Percentiles rank a stretch among this genome's conserved stretches.
phyloP scores from a whole-genome alignment of 345 rosid species.

The Eucalyptus fibrosa region DNA sequence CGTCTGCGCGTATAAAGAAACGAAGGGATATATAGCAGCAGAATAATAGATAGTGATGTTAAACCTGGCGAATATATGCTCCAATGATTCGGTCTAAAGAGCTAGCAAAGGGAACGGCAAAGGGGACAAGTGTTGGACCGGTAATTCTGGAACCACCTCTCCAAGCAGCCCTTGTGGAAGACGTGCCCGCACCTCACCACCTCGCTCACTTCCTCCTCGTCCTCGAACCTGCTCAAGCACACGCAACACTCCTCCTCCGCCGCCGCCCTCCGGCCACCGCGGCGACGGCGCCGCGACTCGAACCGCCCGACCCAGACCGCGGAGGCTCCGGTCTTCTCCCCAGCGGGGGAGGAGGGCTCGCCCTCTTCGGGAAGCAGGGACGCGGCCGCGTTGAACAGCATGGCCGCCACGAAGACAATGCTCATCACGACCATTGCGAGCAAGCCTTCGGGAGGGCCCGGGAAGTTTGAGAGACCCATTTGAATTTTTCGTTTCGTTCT shows the following conservation, averaged over 20 bases:
- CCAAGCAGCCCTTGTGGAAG: constrained; percentile 65
- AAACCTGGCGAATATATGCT: neutral
- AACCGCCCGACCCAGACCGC: constrained; percentile 35
- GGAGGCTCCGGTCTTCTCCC: neutral
- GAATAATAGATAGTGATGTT: neutral
- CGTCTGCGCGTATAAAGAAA: neutral
- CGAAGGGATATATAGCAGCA: neutral
- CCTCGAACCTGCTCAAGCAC: constrained; percentile 61
- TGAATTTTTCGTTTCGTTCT: neutral
- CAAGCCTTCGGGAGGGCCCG: constrained; percentile 45
- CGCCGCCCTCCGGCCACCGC: neutral
- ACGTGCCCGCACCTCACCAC: constrained; percentile 61
- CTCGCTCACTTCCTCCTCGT: constrained; percentile 75
- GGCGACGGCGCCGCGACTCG: constrained; percentile 13
- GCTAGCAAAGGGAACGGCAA: constrained; percentile 50
- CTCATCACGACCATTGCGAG: constrained; percentile 57
- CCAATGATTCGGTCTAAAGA: neutral
- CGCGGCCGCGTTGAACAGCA: constrained; percentile 43
- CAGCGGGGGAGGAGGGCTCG: neutral
- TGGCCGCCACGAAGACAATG: constrained; percentile 45
- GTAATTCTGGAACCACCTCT: constrained; percentile 54
- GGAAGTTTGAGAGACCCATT: constrained; percentile 77
- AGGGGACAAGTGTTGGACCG: constrained; percentile 48
- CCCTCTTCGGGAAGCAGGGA: constrained; percentile 13
- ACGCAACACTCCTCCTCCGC: constrained; percentile 47